These are phyloP conservation scores for Pinus albicaulis DNA, from an alignment of 75 land plant genomes.

Conservation along the genomic window DNA sequence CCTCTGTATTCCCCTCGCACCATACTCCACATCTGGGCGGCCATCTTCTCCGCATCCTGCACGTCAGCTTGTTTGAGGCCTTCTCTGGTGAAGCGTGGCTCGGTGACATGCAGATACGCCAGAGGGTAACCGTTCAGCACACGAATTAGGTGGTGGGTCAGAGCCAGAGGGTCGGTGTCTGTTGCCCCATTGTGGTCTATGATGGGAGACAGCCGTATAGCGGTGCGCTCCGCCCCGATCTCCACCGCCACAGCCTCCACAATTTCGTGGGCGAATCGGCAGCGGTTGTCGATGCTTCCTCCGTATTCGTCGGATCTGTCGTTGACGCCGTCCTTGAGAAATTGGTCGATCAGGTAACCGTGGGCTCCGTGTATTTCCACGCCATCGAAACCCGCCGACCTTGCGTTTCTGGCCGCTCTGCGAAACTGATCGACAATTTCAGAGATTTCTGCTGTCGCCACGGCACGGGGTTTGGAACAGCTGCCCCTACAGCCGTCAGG, in stretches of 20 bases:
- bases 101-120: constrained; percentile 69
- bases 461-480: constrained; percentile 37
- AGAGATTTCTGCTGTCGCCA: constrained; percentile 45
- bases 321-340: constrained; percentile 88
- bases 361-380: constrained; percentile 86
- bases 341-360: constrained; percentile 89
- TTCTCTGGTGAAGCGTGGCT: constrained; percentile 63
- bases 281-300: constrained; percentile 61
- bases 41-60: constrained; percentile 30
- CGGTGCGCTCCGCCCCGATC: constrained; percentile 51
- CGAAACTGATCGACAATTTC: constrained; percentile 43
- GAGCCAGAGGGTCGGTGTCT: constrained; percentile 52
- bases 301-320: constrained; percentile 73
- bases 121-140: constrained; percentile 44
- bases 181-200: constrained; percentile 76
- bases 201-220: constrained; percentile 65
- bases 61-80: constrained; percentile 37
- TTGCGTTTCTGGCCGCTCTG: constrained; percentile 54
- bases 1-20: constrained; percentile 48
- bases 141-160: constrained; percentile 45
- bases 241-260: constrained; percentile 42
- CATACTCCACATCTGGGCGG: constrained; percentile 27
- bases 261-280: constrained; percentile 49
- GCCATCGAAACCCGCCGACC: constrained; percentile 75
- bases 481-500: constrained; percentile 30